A percentile compares a stretch with the other conserved stretches of the same genome.
Conservation (phyloP, 129 eudicot genomes). For the Rutidosis leptorrhynchoides region DNA sequence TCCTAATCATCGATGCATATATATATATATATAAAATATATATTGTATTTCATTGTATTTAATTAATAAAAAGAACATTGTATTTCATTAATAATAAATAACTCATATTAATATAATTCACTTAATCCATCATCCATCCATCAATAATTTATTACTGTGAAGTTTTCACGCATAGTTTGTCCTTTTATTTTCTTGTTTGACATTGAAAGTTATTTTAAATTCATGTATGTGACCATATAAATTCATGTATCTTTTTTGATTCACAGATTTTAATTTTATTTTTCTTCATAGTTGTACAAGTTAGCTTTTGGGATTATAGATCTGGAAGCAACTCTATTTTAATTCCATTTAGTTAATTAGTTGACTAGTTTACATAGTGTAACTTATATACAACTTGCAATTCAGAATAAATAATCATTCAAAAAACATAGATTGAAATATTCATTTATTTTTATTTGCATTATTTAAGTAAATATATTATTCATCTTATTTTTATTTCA, state of each 20-base stretch:
- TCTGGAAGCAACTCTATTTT: too few relatives aligned
- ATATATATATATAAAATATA: conserved; percentile 6
- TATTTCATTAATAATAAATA: conserved; percentile 22
- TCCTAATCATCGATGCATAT: conserved; percentile 10
- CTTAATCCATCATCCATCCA: conserved; percentile 3
- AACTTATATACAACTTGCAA: too few relatives aligned
- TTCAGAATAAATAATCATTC: too few relatives aligned
- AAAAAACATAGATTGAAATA: too few relatives aligned
- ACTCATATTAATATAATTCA: neutral
- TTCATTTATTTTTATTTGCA: too few relatives aligned
- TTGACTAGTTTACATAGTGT: too few relatives aligned
- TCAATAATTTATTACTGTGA: conserved; percentile 1
- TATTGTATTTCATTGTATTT: neutral
- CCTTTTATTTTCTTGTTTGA: conserved; percentile 12
- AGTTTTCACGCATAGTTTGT: neutral
- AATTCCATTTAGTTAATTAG: too few relatives aligned
- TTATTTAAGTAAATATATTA: too few relatives aligned
- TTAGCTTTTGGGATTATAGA: too few relatives aligned
- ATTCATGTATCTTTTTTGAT: neutral
- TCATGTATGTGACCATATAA: conserved; percentile 1
- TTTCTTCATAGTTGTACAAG: too few relatives aligned
- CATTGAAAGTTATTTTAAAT: neutral
- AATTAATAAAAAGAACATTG: too few relatives aligned
- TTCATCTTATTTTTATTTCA: too few relatives aligned
- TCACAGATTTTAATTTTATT: neutral